phyloP scores from a whole-genome alignment of 768 basidiomycete genomes.

The Mycena albidolilacea region DNA sequence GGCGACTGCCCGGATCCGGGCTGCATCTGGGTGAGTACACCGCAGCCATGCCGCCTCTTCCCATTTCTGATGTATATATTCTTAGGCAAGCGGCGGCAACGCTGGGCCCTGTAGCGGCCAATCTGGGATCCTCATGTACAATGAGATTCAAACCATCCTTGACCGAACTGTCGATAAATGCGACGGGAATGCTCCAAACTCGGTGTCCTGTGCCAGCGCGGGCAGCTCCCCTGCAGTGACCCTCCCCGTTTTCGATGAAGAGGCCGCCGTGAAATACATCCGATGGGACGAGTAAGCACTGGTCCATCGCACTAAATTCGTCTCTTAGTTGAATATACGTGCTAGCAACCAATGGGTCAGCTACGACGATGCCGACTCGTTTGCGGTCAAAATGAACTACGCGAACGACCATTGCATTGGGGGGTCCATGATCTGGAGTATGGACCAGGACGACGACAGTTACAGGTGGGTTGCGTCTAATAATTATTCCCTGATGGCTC shows the following conservation, averaged over 20 bases:
- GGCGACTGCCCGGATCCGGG: slow-evolving; percentile 39
- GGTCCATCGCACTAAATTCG: background rate
- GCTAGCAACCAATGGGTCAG: slow-evolving; percentile 46
- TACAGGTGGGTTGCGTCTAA: slow-evolving; percentile 9
- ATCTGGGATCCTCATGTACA: too few relatives aligned
- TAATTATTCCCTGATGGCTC: slow-evolving; percentile 15
- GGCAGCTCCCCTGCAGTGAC: too few relatives aligned
- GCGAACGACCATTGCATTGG: slow-evolving; percentile 43
- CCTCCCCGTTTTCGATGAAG: slow-evolving; percentile 39
- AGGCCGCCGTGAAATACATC: slow-evolving; percentile 45
- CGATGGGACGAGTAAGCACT: slow-evolving; percentile 37
- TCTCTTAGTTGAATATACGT: background rate
- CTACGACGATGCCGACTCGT: slow-evolving; percentile 44
- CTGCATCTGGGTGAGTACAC: slow-evolving; percentile 42
- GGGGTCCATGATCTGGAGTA: slow-evolving; percentile 45
- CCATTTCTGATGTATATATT: background rate
- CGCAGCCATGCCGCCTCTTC: background rate
- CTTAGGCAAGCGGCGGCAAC: slow-evolving; percentile 29
- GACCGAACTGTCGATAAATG: slow-evolving; percentile 8
- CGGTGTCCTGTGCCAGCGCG: too few relatives aligned
- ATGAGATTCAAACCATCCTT: slow-evolving; percentile 39
- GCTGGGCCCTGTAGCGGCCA: slow-evolving; percentile 33
- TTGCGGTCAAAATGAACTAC: slow-evolving; percentile 43
- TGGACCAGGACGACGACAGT: slow-evolving; percentile 37
- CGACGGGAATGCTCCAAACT: background rate